Evolutionary conservation across 768 basidiomycete species (phyloP).

Genomic region (Polyporus arcularius): DNA sequence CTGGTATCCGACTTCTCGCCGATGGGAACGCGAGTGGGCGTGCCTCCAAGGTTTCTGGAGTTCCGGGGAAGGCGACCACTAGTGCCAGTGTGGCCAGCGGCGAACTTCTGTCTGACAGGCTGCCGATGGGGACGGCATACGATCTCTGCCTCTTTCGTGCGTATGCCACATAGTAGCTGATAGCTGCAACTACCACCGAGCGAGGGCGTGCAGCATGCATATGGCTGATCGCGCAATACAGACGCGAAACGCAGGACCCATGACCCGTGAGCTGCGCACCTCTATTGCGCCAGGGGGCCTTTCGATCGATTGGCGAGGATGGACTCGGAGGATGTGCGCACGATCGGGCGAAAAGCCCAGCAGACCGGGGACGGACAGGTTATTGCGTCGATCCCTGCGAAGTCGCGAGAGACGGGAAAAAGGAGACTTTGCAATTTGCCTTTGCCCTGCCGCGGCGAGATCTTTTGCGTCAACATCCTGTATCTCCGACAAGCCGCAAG

Average conservation of each 20-base stretch:
- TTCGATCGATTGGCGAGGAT: too few relatives aligned
- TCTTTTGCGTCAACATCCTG: not conserved
- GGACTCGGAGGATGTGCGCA: too few relatives aligned
- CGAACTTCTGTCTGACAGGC: not conserved
- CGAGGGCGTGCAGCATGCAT: not conserved
- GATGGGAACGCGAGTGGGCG: slow-evolving; percentile 6
- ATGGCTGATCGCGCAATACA: not conserved
- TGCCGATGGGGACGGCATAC: not conserved
- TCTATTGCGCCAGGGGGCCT: too few relatives aligned
- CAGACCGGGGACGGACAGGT: too few relatives aligned
- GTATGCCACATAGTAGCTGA: not conserved
- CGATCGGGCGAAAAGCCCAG: too few relatives aligned
- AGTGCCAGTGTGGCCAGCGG: not conserved
- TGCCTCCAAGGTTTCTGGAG: not conserved
- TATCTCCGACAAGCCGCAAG: not conserved
- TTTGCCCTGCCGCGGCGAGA: not conserved
- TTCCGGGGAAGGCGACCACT: not conserved
- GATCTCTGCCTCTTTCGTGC: not conserved
- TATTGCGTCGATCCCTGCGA: not conserved
- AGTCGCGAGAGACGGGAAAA: not conserved
- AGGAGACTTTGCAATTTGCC: not conserved
- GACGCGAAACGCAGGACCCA: not conserved
- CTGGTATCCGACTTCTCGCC: slow-evolving; percentile 12
- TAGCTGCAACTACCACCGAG: not conserved
- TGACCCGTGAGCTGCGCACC: too few relatives aligned